Conservation (phyloP, 805 yeast genomes). For the Saccharomyces jurei region DNA sequence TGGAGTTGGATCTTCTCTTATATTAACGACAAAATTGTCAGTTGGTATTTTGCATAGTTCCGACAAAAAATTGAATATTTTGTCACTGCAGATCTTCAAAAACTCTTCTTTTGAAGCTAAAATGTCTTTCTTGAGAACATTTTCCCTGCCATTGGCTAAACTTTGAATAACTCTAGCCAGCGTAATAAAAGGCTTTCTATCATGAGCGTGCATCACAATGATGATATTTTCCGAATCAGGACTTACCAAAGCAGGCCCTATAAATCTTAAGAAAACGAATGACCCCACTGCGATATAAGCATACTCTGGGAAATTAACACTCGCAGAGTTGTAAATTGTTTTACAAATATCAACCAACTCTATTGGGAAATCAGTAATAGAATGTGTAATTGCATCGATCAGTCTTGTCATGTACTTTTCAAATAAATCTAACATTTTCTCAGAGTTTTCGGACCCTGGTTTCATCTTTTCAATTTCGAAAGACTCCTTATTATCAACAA, state of each 20-base stretch:
- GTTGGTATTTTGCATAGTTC: slow-evolving; percentile 20
- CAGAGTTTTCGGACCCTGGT: slow-evolving; percentile 33
- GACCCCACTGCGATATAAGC: slow-evolving; percentile 71
- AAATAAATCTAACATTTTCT: slow-evolving; percentile 37
- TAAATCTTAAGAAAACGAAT: slow-evolving; percentile 66
- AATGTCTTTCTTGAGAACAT: slow-evolving; percentile 54
- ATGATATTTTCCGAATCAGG: slow-evolving; percentile 49
- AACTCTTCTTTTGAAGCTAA: slow-evolving; percentile 35
- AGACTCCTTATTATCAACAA: slow-evolving; percentile 40
- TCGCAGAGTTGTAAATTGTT: slow-evolving; percentile 48
- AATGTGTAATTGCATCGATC: slow-evolving; percentile 47
- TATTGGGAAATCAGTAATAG: slow-evolving; percentile 52
- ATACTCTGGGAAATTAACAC: slow-evolving; percentile 52
- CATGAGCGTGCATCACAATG: slow-evolving; percentile 31
- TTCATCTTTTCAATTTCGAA: slow-evolving; percentile 55
- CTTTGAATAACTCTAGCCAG: slow-evolving; percentile 75
- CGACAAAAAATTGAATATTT: slow-evolving; percentile 35
- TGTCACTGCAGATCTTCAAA: slow-evolving; percentile 30
- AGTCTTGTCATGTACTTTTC: slow-evolving; percentile 45
- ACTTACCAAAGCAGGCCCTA: slow-evolving; percentile 87
- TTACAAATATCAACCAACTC: slow-evolving; percentile 64
- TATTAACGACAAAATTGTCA: slow-evolving; percentile 10
- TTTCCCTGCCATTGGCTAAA: slow-evolving; percentile 72
- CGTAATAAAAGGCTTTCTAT: slow-evolving; percentile 60
- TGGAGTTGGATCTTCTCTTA: slow-evolving; percentile 16